Evolutionary conservation across 2,329 filamentous ascomycete genomes (phyloP), one percentile per base, ranked within the genome.

Genomic region (Simplicillium sp.): DNA sequence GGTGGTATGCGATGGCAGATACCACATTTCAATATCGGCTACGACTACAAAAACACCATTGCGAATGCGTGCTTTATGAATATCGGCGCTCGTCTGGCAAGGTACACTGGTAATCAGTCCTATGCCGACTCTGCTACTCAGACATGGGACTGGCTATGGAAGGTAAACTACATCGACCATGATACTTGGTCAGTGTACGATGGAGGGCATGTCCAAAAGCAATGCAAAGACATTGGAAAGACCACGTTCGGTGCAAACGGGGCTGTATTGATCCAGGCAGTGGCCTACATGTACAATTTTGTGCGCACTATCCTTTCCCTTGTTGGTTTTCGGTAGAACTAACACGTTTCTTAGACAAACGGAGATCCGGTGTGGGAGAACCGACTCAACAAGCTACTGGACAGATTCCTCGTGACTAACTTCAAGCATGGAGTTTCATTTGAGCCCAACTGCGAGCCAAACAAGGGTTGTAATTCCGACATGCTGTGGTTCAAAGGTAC

Each of bases 1-100:
- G 80, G 80, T 39, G 81, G 80, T 2, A 56, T 84, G 43, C 73
- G 77, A 44, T 83, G 79, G 79, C 80, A 85, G 60, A 77, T 85
- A 34, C 77, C 72, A 50, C 59, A 66, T 0, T 73, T 75, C 50
- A 82, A 83, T 52, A 65, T 58, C 25, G 82, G 82, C 3, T 86
- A 80, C 58, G 67, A 74, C 48, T 85, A 85, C 67, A 87, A 75
- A 51, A 74, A 74, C 46, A 61, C 67, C 18, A 60, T 67, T 9
- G 64, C 68, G n/a, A 73, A 70, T 45, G 68, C 62, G 11, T 59
- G 60, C 43, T 70, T 71, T 52, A 70, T 75, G 57, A 68, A 71
- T 46, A 48, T 73, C 12, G 66, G 62, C 3, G 68, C 80, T 3
- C 73, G 81, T 3, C 67, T 86, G 2, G 78, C 75, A 0, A 65